Percentiles rank a stretch among this genome's conserved stretches.
These are phyloP conservation scores for Chamaecrista fasciculata DNA, from an alignment of 306 rosid species.

Conservation along the genomic window DNA sequence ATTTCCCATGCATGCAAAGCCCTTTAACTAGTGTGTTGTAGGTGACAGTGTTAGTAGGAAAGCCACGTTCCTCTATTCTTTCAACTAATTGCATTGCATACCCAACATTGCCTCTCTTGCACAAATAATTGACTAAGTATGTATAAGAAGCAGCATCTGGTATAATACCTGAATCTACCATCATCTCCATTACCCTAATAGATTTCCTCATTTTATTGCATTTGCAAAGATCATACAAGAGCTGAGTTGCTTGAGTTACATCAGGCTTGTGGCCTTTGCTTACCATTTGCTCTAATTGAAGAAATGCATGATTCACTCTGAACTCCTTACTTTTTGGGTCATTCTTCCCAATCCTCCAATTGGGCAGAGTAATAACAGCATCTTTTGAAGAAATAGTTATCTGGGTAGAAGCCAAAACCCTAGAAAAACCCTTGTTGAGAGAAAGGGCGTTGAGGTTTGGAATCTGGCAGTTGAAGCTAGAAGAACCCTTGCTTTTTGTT, in stretches of 20 bases:
- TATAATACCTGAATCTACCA: constrained; percentile 63
- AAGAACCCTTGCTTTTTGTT: constrained; percentile 38
- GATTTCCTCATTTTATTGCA: constrained; percentile 61
- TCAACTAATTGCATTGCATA: constrained; percentile 91
- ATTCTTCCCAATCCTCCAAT: constrained; percentile 62
- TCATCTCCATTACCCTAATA: constrained; percentile 74
- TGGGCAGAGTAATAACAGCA: constrained; percentile 58
- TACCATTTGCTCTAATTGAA: constrained; percentile 60
- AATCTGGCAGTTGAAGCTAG: constrained; percentile 45
- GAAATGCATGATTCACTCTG: constrained; percentile 63
- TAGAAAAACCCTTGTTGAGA: constrained; percentile 58
- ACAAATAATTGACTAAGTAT: constrained; percentile 65
- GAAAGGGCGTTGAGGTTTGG: constrained; percentile 47
- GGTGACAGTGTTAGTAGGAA: constrained; percentile 57
- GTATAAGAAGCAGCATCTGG: constrained; percentile 74
- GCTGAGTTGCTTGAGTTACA: constrained; percentile 69
- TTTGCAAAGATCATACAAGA: constrained; percentile 82
- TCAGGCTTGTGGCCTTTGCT: constrained; percentile 79
- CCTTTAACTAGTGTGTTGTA: constrained; percentile 80
- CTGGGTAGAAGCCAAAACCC: constrained; percentile 64
- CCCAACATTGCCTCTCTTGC: constrained; percentile 80
- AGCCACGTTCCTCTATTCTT: constrained; percentile 72
- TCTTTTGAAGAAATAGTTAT: constrained; percentile 59
- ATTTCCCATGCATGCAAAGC: constrained; percentile 69
- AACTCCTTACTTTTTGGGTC: constrained; percentile 51